Evolutionary conservation across 257 asterid genomes (phyloP), one percentile per base, ranked within the genome.

Genomic region (Capsicum pubescens): DNA sequence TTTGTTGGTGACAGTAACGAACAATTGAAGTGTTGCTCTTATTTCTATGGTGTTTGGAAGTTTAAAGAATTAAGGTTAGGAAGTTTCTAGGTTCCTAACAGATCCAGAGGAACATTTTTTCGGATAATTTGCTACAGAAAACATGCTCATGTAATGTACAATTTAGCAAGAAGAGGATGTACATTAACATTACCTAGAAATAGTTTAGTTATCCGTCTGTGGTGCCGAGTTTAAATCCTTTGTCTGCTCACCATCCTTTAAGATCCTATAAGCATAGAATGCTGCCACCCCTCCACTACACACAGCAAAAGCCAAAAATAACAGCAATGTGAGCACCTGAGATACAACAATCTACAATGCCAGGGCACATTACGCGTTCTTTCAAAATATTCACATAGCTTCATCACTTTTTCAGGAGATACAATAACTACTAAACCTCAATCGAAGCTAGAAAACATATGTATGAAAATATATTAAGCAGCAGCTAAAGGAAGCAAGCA

Each of bases 281-380:
- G 94, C 95, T 76, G 86, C 90, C 84, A 93, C 91, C 81, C 92
- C 94, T 17, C 97, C 98, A 88, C 99, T 95, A 95, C 92, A 91
- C 48, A 79, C 76, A 56, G 72, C 83, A 86, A 81, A 86, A 36
- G 9, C 50, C 81, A 32, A 54, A 32, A 55, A 54, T 48, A 77
- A 54, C 59, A 55, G 64, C 26, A 54, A 77, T 21, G 81, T 77
- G 32, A 77, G 81, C 48, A 26, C 81, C 61, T 50, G 46, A 74
- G 44, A 77, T 54, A 1, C 81, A 54, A 54, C 61, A 54, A 52
- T 54, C 81, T 26, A 54, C 64, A 52, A 26, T 77, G 50, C 64
- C 14, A 26, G 26, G 46, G 64, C 10, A 48, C 42, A 52, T 52
- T 21, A 76, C 9, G 5, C 61, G 13, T 54, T 76, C 16, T 76